Conservation (phyloP, 208 protist species). For the Endotrypanum monterogeii region DNA sequence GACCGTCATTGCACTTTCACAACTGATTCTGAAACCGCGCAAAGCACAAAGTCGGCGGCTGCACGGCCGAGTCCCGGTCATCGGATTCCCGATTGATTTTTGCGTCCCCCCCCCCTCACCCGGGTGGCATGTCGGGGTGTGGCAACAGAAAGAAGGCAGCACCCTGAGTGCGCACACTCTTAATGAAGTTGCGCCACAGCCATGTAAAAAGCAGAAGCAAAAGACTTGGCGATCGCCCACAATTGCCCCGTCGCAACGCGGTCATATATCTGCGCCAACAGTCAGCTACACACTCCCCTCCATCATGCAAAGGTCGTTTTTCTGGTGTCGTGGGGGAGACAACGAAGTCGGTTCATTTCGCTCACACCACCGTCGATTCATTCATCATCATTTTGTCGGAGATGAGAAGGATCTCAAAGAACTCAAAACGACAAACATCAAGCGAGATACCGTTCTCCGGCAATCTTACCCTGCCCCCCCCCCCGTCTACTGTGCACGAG, state of each 20-base stretch:
- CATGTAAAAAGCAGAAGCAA: slow-evolving; percentile 23
- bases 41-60: neutral
- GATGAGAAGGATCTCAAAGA: slow-evolving; percentile 37
- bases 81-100: neutral
- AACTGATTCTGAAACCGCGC: neutral
- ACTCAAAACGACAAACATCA: slow-evolving; percentile 37
- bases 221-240: slow-evolving; percentile 42
- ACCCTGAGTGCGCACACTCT: slow-evolving; percentile 7
- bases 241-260: slow-evolving; percentile 35
- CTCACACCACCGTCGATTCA: slow-evolving; percentile 10
- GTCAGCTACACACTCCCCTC: slow-evolving; percentile 37
- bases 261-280: slow-evolving; percentile 44
- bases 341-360: slow-evolving; percentile 32
- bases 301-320: slow-evolving; percentile 34
- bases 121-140: neutral
- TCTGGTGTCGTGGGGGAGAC: slow-evolving; percentile 17
- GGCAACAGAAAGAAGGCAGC: slow-evolving; percentile 27
- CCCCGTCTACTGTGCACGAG: neutral
- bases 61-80: neutral
- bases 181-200: slow-evolving; percentile 33
- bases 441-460: slow-evolving; percentile 21
- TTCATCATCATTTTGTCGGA: slow-evolving; percentile 49
- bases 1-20: too few relatives aligned
- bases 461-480: slow-evolving; percentile 11
- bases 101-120: too few relatives aligned